Base-by-base conservation (phyloP, 768 basidiomycete genomes). In the Strobilomyces dryophilus region DNA sequence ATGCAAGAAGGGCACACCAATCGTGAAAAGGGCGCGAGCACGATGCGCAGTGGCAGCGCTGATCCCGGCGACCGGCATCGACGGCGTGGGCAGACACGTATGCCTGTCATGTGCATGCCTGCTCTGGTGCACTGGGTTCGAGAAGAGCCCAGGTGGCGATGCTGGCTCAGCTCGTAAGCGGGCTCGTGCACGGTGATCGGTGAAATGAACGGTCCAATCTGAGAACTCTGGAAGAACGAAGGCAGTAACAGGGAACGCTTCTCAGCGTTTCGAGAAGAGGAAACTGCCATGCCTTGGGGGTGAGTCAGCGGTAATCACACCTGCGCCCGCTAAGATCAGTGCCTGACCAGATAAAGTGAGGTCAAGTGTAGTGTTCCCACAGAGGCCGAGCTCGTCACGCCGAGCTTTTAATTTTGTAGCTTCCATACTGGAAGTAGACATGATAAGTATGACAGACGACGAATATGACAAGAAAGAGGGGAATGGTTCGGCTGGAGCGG, bases 341-440 rank as follows among this genome's bases (percentile, higher is more conserved):
- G 61, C 68, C 66, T 68, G 63, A 57, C 52, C 45, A 54, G 59
- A 61, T 68, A 63, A 57, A 57, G 56, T 60, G 61, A 60, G 44
- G 54, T 55, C 50, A 51, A 57, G 7, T 57, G 48, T 53, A 37
- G n/a, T 39, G 32, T 64, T 65, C 65, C 52, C 62, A 61, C 54
- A 59, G 42, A 42, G 35, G 14, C 34, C 47, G 21, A 48, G 27
- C 41, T 54, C 29, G 44, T 48, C 40, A 52, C 34, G 56, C 59
- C 55, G 52, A 55, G 54, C 55, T 47, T 65, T 67, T 67, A 57
- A 67, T 65, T 65, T 67, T 62, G 51, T 26, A 18, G 39, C 39
- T 53, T 50, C 55, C 53, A 12, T 51, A 59, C 50, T 44, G 47
- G 49, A 32, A 54, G 49, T 26, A 52, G 41, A 46, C 42, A 51